Conservation (phyloP, 2,329 filamentous ascomycete genomes). For the Colletotrichum euphorbiae region DNA sequence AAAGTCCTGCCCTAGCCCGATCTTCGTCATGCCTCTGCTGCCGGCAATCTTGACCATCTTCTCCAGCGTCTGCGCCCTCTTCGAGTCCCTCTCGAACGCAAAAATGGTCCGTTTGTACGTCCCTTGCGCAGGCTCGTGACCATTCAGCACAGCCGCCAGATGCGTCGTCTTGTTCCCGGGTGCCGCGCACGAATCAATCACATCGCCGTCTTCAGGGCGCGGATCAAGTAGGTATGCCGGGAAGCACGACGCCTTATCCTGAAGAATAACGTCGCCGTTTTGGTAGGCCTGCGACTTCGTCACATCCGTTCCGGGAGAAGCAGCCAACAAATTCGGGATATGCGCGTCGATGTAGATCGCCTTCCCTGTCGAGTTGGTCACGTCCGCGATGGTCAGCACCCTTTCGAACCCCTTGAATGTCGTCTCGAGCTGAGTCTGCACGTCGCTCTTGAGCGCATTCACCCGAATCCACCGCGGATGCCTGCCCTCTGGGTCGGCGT, state of each 20-base stretch:
- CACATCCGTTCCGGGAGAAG: constrained; percentile 78
- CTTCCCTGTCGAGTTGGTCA: constrained; percentile 62
- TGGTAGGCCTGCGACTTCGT: constrained; percentile 79
- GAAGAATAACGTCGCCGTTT: constrained; percentile 83
- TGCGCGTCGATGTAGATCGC: constrained; percentile 80
- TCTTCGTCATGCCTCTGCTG: constrained; percentile 71
- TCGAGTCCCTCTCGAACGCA: constrained; percentile 82
- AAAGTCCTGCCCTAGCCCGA: constrained; percentile 85
- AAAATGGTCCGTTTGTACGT: constrained; percentile 66
- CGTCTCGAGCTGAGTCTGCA: constrained; percentile 77
- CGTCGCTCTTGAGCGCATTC: constrained; percentile 79
- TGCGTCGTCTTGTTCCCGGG: constrained; percentile 99
- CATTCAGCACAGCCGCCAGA: constrained; percentile 78
- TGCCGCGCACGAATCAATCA: constrained; percentile 94
- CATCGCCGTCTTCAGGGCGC: constrained; percentile 73
- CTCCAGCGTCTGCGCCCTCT: constrained; percentile 78
- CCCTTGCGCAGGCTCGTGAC: constrained; percentile 52
- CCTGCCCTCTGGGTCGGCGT: constrained; percentile 61
- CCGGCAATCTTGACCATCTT: constrained; percentile 88
- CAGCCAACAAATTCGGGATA: constrained; percentile 84
- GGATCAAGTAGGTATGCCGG: constrained; percentile 89
- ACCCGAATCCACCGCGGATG: constrained; percentile 94
- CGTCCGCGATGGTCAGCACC: constrained; percentile 66
- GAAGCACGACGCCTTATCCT: constrained; percentile 98
- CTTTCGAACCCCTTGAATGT: constrained; percentile 76